Evolutionary conservation across 192 early-diverging fungal species (phyloP).

Genomic region (Oehlia diaphana): DNA sequence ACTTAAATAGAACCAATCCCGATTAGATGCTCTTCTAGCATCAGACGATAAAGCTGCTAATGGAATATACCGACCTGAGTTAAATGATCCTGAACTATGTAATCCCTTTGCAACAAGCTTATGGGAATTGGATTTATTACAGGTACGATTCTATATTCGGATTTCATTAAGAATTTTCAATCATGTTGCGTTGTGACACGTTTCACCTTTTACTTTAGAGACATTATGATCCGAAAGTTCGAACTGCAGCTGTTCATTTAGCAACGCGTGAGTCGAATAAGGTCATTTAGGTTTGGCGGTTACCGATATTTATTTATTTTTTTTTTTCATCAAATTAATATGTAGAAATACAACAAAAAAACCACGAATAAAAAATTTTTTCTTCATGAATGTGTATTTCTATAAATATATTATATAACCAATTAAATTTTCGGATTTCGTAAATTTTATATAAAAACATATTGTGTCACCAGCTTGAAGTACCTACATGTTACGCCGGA

Average conservation of each 20-base stretch:
- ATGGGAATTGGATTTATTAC: slow-evolving; percentile 82
- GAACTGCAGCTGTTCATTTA: slow-evolving; percentile 44
- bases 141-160: slow-evolving; percentile 52
- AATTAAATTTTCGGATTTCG: too few relatives aligned
- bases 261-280: slow-evolving; percentile 4
- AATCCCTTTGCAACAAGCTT: slow-evolving; percentile 92
- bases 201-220: slow-evolving; percentile 35
- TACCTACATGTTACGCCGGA: too few relatives aligned
- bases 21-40: slow-evolving; percentile 52
- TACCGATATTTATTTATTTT: too few relatives aligned
- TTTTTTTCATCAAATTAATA: too few relatives aligned
- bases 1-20: slow-evolving; percentile 46
- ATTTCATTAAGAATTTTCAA: background rate
- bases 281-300: background rate
- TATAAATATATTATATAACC: too few relatives aligned
- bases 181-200: background rate
- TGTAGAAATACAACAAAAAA: too few relatives aligned
- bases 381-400: too few relatives aligned
- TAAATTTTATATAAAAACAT: too few relatives aligned
- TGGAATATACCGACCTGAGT: slow-evolving; percentile 75
- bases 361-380: too few relatives aligned
- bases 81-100: slow-evolving; percentile 93
- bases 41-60: slow-evolving; percentile 59
- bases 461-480: too few relatives aligned
- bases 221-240: slow-evolving; percentile 60